These are phyloP conservation scores for Simplicillium aogashimaense DNA, from an alignment of 2,329 filamentous ascomycete species.

Conservation along the genomic window DNA sequence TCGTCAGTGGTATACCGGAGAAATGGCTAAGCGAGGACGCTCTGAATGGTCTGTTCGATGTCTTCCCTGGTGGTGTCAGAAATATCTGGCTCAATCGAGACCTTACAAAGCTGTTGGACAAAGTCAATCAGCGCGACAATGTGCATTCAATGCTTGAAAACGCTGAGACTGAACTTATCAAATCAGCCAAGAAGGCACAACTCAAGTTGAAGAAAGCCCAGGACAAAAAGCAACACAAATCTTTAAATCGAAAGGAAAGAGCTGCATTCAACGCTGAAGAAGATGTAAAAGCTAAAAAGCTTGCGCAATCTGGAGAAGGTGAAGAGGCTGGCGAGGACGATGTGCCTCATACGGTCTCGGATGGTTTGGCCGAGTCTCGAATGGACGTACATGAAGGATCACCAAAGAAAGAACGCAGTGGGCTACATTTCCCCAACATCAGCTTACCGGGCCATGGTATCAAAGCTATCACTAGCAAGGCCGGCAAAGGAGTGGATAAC, in stretches of 20 bases:
- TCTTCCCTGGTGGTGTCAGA: slow-evolving; percentile 87
- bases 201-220: slow-evolving; percentile 55
- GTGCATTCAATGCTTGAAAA: slow-evolving; percentile 64
- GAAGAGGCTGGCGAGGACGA: slow-evolving; percentile 41
- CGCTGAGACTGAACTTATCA: slow-evolving; percentile 79
- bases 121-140: slow-evolving; percentile 65
- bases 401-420: slow-evolving; percentile 13
- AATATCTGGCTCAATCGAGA: slow-evolving; percentile 97
- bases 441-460: not conserved
- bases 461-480: slow-evolving; percentile 16
- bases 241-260: slow-evolving; percentile 40
- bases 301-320: slow-evolving; percentile 40
- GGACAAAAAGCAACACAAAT: slow-evolving; percentile 54
- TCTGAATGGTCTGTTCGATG: slow-evolving; percentile 77
- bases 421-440: slow-evolving; percentile 7
- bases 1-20: slow-evolving; percentile 80
- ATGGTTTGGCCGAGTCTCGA: slow-evolving; percentile 30
- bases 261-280: slow-evolving; percentile 34
- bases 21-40: slow-evolving; percentile 86
- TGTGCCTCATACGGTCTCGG: slow-evolving; percentile 40
- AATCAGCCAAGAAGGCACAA: slow-evolving; percentile 67
- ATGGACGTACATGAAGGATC: slow-evolving; percentile 8
- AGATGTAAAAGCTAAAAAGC: slow-evolving; percentile 37
- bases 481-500: slow-evolving; percentile 38
- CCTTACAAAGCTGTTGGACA: slow-evolving; percentile 71